Evolutionary conservation across 2,329 filamentous ascomycete genomes (phyloP).

Genomic region (Xylariales sp.): DNA sequence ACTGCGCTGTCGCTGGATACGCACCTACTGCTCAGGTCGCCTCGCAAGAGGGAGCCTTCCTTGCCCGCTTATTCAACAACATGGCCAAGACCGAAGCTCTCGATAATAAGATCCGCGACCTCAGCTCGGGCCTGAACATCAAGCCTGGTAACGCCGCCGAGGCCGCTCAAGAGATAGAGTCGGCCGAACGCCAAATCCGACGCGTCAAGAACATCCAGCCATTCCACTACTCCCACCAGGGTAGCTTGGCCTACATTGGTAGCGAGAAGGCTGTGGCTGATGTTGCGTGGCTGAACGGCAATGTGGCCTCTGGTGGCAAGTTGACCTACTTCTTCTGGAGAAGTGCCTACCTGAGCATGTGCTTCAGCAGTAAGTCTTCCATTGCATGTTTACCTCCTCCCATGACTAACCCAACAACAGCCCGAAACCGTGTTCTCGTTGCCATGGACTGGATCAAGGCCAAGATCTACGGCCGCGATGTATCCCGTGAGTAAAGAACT

Average conservation of each 20-base stretch:
- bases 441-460: conserved; percentile 95
- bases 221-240: conserved; percentile 98
- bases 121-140: conserved; percentile 60
- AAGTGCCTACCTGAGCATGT: conserved; percentile 98
- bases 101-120: conserved; percentile 67
- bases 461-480: conserved; percentile 92
- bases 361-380: conserved; percentile 86
- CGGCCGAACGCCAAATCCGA: conserved; percentile 78
- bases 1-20: conserved; percentile 96
- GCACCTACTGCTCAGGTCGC: conserved; percentile 97
- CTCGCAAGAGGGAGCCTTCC: conserved; percentile 89
- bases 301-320: conserved; percentile 87
- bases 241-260: conserved; percentile 93
- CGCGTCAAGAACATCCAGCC: conserved; percentile 93
- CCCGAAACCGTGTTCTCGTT: conserved; percentile 90
- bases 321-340: conserved; percentile 98
- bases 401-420: conserved; percentile 38
- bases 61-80: conserved; percentile 95
- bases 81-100: conserved; percentile 92
- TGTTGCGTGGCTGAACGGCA: conserved; percentile 95
- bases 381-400: too few species aligned
- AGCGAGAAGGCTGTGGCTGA: conserved; percentile 97
- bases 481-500: conserved; percentile 75
- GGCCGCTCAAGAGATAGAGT: conserved; percentile 70
- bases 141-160: conserved; percentile 63